These are phyloP conservation scores for Penicillium antarcticum DNA, from an alignment of 495 filamentous ascomycete genomes.

Conservation along the genomic window DNA sequence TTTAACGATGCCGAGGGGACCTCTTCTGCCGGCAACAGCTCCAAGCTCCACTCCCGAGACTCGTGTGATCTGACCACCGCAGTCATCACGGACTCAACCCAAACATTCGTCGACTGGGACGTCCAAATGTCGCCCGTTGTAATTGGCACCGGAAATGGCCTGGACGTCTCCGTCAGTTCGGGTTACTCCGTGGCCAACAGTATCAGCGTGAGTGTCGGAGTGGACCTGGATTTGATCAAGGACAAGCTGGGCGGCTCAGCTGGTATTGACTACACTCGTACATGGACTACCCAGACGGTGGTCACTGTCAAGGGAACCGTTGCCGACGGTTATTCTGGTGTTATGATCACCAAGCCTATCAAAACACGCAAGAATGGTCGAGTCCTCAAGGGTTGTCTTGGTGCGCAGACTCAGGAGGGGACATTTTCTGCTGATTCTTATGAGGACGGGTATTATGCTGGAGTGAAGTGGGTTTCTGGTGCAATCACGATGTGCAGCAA, in stretches of 20 bases:
- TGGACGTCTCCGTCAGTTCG: slow-evolving; percentile 9
- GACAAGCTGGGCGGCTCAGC: not conserved
- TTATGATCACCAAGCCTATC: slow-evolving; percentile 7
- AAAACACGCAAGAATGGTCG: slow-evolving; percentile 4
- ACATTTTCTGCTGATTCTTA: slow-evolving; percentile 1
- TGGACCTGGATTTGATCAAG: not conserved
- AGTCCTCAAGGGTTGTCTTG: slow-evolving; percentile 4
- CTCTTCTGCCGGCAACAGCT: not conserved
- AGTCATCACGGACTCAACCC: not conserved
- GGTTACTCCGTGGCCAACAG: slow-evolving; percentile 6
- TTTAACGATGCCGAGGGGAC: not conserved
- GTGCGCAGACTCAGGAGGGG: not conserved
- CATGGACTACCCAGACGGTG: slow-evolving; percentile 3
- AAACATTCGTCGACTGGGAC: slow-evolving; percentile 12
- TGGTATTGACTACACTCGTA: slow-evolving; percentile 3
- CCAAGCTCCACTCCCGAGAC: not conserved
- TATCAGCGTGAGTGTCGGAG: not conserved
- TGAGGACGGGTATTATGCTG: slow-evolving; percentile 6
- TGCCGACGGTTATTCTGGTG: slow-evolving; percentile 3
- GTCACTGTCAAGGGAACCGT: slow-evolving; percentile 5
- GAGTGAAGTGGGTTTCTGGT: slow-evolving; percentile 9
- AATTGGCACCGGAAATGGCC: slow-evolving; percentile 6
- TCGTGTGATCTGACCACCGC: not conserved
- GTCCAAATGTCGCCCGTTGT: slow-evolving; percentile 14
- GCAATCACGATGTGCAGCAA: slow-evolving; percentile 11